Base-by-base conservation (phyloP, 1,284 basidiomycete genomes). In the Apiotrichum domesticum region DNA sequence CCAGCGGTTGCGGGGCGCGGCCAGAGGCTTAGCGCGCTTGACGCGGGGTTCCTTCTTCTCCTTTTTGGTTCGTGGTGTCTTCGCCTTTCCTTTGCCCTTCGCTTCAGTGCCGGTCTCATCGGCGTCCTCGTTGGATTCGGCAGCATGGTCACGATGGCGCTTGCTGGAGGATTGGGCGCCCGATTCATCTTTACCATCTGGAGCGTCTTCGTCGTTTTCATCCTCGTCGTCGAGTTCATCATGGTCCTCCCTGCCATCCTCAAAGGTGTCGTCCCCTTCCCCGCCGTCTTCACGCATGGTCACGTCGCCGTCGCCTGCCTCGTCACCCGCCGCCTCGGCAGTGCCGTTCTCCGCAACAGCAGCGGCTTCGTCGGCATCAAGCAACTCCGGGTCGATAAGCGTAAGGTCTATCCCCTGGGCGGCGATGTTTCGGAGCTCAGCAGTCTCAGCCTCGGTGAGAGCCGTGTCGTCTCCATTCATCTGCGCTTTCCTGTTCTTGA, bases 151-250 rank as follows among this genome's bases (percentile, higher is more conserved):
- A 21, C 21, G 21, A 21, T 21, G 21, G 21, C 21, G 21, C 21
- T 21, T 21, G 21, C 21, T 21, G 21, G 21, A 21, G 37, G 13
- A 39, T 13, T 39, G 37, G 37, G 37, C 37, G 43, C 15, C 43
- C 13, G n/a, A 9, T 43, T n/a, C 41, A n/a, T 29, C 43, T 8
- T n/a, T n/a, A 8, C 7, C 11, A 55, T 13, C 37, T 13, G 37
- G 37, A 13, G 62, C 39, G 58, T 61, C 45, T 40, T 63, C 33
- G 15, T 53, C 35, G 34, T 29, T 33, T 54, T 65, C 37, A 55
- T 56, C 57, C 39, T 13, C 60, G 33, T 37, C 32, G n/a, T 39
- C 21, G 9, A 6, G 8, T 11, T 51, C 49, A 1, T 35, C 37
- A 8, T 41, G 35, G 15, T 39, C 15, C 21, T 49, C 21, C 37